Evolutionary conservation across 768 basidiomycete genomes (phyloP).

Genomic region (Lanmaoa rubissima): DNA sequence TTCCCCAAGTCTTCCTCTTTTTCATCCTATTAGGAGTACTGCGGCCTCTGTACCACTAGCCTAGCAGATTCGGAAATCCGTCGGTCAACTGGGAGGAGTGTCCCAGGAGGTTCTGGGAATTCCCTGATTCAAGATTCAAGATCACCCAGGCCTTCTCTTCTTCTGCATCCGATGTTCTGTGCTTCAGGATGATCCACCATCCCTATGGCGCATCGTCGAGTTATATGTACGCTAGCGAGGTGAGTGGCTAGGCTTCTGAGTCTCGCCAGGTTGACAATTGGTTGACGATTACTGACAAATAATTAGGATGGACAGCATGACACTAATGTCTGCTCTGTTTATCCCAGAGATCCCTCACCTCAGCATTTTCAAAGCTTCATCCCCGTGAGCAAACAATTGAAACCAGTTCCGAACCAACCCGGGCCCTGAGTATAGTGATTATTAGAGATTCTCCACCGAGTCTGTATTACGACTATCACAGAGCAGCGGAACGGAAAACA

Average conservation of each 20-base stretch:
- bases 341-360: constrained; percentile 3
- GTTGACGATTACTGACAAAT: not conserved
- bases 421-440: not conserved
- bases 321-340: not conserved
- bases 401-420: not conserved
- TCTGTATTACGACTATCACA: constrained; percentile 16
- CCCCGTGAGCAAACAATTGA: constrained; percentile 17
- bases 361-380: constrained; percentile 28
- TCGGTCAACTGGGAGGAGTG: not conserved
- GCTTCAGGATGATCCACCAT: constrained; percentile 29
- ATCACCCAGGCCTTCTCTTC: not conserved
- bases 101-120: not conserved
- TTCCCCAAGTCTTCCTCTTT: not conserved
- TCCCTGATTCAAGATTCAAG: not conserved
- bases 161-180: constrained; percentile 17
- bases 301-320: constrained; percentile 10
- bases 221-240: constrained; percentile 26
- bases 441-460: constrained; percentile 29
- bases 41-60: not conserved
- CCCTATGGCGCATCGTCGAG: constrained; percentile 29
- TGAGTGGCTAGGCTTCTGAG: constrained; percentile 2
- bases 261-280: not conserved
- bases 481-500: constrained; percentile 4
- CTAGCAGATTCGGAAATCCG: constrained; percentile 5
- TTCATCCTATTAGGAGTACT: not conserved